These are phyloP conservation scores for Chaetomiaceae sp. DNA, from an alignment of 2,329 filamentous ascomycete genomes.

Conservation along the genomic window DNA sequence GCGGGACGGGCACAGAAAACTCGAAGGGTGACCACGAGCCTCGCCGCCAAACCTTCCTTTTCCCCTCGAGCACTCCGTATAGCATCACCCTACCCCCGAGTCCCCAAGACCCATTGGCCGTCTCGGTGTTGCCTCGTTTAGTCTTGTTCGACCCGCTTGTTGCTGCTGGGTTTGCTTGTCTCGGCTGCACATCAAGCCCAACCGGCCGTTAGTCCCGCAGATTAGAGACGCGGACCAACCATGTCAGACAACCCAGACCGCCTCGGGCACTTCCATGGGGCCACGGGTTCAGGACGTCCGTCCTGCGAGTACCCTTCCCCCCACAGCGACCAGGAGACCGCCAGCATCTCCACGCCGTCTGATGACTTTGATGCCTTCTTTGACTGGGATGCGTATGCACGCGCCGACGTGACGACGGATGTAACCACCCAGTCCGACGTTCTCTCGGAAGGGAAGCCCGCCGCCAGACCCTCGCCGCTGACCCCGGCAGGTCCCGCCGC, in stretches of 20 bases:
- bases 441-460: conserved; percentile 9
- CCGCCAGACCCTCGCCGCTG: conserved; percentile 1
- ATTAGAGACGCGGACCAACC: conserved; percentile 13
- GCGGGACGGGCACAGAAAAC: conserved; percentile 15
- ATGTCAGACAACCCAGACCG: conserved; percentile 15
- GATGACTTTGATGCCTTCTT: conserved; percentile 17
- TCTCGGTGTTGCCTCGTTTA: conserved; percentile 15
- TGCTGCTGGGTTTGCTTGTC: conserved; percentile 14
- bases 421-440: conserved; percentile 16
- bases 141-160: conserved; percentile 10
- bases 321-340: conserved; percentile 12
- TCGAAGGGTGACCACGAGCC: conserved; percentile 3
- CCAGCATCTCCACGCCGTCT: conserved; percentile 9
- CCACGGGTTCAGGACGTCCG: neutral
- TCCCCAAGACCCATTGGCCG: conserved; percentile 6
- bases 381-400: conserved; percentile 12
- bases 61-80: conserved; percentile 8
- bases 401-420: conserved; percentile 9
- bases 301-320: conserved; percentile 11
- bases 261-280: conserved; percentile 4
- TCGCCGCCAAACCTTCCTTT: conserved; percentile 9
- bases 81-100: conserved; percentile 10
- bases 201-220: conserved; percentile 8
- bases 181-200: conserved; percentile 13
- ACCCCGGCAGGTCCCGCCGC: conserved; percentile 4